A percentile compares a stretch with the other conserved stretches of the same genome.
Conservation (phyloP, 1,284 basidiomycete species). For the Grifola frondosa region DNA sequence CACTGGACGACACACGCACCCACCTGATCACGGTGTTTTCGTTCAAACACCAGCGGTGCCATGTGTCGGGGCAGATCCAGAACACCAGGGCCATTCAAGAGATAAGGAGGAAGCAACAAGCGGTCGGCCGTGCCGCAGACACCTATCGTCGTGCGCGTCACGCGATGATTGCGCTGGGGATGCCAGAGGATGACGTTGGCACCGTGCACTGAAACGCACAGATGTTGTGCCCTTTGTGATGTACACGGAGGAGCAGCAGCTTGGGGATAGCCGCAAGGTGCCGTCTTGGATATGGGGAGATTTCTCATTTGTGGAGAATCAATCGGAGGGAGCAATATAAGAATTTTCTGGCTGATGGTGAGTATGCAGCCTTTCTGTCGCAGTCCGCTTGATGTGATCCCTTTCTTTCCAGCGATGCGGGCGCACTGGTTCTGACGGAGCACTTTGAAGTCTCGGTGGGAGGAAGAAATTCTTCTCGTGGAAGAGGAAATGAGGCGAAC, state of each 20-base stretch:
- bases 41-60: too few relatives aligned
- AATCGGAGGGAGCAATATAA: not conserved
- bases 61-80: not conserved
- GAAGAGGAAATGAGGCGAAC: too few relatives aligned
- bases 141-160: not conserved
- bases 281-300: conserved; percentile 15
- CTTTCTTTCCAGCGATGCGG: too few relatives aligned
- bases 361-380: too few relatives aligned
- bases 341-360: conserved; percentile 1
- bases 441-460: not conserved
- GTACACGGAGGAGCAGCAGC: not conserved
- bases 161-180: conserved; percentile 1
- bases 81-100: not conserved
- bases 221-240: too few relatives aligned
- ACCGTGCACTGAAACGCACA: not conserved
- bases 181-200: not conserved
- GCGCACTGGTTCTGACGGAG: conserved; percentile 7
- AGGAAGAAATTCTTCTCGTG: conserved; percentile 1
- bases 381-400: not conserved
- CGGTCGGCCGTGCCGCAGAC: not conserved
- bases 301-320: not conserved
- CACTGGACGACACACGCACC: not conserved
- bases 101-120: not conserved
- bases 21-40: conserved; percentile 5
- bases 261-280: not conserved